These are phyloP conservation scores for Pichia norvegensis DNA, from an alignment of 1,139 yeast genomes.

Conservation along the genomic window DNA sequence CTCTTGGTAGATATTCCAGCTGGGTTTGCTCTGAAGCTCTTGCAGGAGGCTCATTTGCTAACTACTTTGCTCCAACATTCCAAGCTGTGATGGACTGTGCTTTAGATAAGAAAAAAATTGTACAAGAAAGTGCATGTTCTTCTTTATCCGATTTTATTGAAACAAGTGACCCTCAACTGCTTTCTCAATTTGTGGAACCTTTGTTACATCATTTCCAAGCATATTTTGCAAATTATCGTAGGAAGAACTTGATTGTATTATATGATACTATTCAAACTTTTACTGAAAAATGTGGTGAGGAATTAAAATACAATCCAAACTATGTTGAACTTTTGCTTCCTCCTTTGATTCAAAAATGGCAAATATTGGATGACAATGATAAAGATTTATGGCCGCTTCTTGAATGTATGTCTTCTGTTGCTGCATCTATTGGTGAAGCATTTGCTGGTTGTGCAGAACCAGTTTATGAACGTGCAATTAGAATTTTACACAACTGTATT, in stretches of 20 bases:
- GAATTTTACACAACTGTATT: conserved; percentile 61
- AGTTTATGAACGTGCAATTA: conserved; percentile 73
- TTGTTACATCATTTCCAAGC: conserved; percentile 61
- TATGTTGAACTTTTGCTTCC: conserved; percentile 63
- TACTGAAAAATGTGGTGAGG: conserved; percentile 67
- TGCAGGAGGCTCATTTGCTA: conserved; percentile 54
- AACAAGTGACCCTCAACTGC: conserved; percentile 52
- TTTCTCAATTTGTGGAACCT: conserved; percentile 54
- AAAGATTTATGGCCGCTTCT: conserved; percentile 82
- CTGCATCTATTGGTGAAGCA: conserved; percentile 74
- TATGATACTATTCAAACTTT: conserved; percentile 93
- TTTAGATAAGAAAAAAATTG: conserved; percentile 78
- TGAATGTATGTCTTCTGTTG: conserved; percentile 88
- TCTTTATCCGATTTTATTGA: conserved; percentile 81
- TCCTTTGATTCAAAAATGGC: conserved; percentile 78
- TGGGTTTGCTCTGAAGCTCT: conserved; percentile 73
- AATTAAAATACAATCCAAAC: conserved; percentile 42
- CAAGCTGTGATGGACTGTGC: conserved; percentile 69
- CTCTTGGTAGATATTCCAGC: conserved; percentile 71
- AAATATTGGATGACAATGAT: conserved; percentile 62
- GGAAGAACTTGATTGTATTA: conserved; percentile 69
- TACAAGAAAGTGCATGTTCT: conserved; percentile 89
- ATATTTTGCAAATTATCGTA: conserved; percentile 73
- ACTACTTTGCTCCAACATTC: conserved; percentile 68
- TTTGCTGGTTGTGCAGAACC: conserved; percentile 89